Evolutionary conservation across 108 stramenopile genomes (phyloP), one percentile per base, ranked within the genome.

Genomic region (Fragilaria crotonensis): DNA sequence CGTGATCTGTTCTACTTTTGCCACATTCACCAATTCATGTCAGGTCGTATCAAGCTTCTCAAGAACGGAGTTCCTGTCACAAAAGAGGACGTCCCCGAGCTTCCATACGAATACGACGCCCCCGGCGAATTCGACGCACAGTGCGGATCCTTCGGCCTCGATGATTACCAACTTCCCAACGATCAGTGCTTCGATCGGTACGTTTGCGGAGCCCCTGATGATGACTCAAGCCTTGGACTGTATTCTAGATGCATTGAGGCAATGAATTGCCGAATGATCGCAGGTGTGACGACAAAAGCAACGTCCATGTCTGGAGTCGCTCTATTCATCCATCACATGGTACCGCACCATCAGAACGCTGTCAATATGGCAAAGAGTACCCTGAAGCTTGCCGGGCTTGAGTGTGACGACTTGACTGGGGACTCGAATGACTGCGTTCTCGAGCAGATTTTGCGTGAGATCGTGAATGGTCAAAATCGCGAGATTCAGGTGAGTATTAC

Each of bases 271-370:
- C 49, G 52, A 52, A 88, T 88, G 87, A 63, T 75, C 55, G 56
- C 21, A 17, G 73, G 67, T 1, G 83, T 87, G 85, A 83, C 81
- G 22, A 75, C 72, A 28, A 57, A 18, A 41, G 67, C 52, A 3
- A 56, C 36, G 11, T 54, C 54, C 7, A 25, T 52, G 4, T 33
- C 33, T 21, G 76, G 33, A 25, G 33, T 58, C 1, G 77, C 70
- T 0, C 52, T 84, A 33, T 88, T 88, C 54, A 73, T 86, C 51
- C 84, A 84, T 70, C 87, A 93, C 72, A 95, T 93, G 91, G 93
- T 95, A 48, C 89, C 94, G n/a, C 94, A 93, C 61, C 88, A 93
- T 57, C 80, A 89, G 56, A 95, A 95, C 57, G 94, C 91, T 28
- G 84, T 91, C 20, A 95, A 93, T 64, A 95, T 95, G 94, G 90